Evolutionary conservation across 1,284 basidiomycete genomes (phyloP).

Genomic region (Pseudozyma hubeiensis): DNA sequence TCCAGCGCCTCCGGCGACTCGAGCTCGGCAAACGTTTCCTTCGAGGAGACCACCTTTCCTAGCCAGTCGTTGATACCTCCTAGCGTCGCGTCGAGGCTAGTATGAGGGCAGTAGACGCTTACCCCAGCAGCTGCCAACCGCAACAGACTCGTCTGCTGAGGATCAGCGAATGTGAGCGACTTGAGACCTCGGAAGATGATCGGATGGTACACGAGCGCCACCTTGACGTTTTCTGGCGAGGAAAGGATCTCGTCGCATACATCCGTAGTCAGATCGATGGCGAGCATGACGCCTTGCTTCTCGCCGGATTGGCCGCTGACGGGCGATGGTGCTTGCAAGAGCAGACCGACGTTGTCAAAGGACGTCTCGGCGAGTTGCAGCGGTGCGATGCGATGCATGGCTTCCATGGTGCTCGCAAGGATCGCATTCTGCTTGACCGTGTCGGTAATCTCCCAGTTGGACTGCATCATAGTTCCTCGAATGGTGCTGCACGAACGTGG

Average conservation of each 20-base stretch:
- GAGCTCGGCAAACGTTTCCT: slow-evolving; percentile 25
- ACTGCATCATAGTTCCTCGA: slow-evolving; percentile 30
- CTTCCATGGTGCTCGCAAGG: slow-evolving; percentile 30
- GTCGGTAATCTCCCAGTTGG: slow-evolving; percentile 49
- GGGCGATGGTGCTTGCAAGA: slow-evolving; percentile 45
- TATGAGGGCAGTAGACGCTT: slow-evolving; percentile 88
- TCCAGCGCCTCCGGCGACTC: slow-evolving; percentile 5
- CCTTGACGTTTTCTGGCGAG: slow-evolving; percentile 59
- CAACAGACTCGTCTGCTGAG: slow-evolving; percentile 83
- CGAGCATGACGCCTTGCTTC: slow-evolving; percentile 57
- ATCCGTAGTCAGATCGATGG: slow-evolving; percentile 63
- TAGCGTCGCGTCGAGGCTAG: slow-evolving; percentile 81
- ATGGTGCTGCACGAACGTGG: neutral
- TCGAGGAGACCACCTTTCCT: slow-evolving; percentile 37
- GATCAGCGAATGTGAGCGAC: slow-evolving; percentile 80
- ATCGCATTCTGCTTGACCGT: slow-evolving; percentile 36
- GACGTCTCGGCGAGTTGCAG: slow-evolving; percentile 58
- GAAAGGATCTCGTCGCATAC: slow-evolving; percentile 63
- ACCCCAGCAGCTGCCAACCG: slow-evolving; percentile 83
- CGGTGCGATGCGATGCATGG: slow-evolving; percentile 52
- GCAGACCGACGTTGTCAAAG: slow-evolving; percentile 67
- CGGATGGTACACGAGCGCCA: slow-evolving; percentile 79
- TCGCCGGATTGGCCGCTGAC: slow-evolving; percentile 3
- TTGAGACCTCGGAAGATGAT: slow-evolving; percentile 86
- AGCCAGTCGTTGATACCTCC: slow-evolving; percentile 80